These are phyloP conservation scores for Raffaelea deltoideospora DNA, from an alignment of 2,329 filamentous ascomycete genomes.

Conservation along the genomic window DNA sequence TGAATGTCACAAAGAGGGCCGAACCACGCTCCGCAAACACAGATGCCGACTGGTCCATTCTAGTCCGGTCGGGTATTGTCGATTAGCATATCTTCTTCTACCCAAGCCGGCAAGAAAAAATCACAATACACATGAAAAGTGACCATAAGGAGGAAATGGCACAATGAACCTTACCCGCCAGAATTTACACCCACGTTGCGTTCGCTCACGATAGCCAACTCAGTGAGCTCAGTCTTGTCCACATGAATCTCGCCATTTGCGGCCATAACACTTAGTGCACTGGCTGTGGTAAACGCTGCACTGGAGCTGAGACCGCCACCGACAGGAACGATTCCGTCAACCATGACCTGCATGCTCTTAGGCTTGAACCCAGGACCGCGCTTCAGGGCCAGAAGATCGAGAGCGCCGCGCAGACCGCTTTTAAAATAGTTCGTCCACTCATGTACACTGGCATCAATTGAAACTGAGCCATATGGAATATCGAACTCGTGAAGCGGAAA, in stretches of 20 bases:
- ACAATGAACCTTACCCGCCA: slow-evolving; percentile 50
- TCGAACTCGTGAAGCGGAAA: slow-evolving; percentile 65
- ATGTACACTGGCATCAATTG: slow-evolving; percentile 67
- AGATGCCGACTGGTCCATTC: slow-evolving; percentile 95
- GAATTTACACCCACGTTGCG: slow-evolving; percentile 91
- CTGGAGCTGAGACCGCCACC: slow-evolving; percentile 88
- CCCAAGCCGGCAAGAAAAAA: not conserved
- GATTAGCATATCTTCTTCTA: no score
- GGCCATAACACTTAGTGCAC: slow-evolving; percentile 72
- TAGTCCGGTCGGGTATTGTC: slow-evolving; percentile 22
- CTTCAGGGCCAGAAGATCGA: slow-evolving; percentile 61
- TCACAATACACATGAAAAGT: not conserved
- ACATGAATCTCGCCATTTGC: slow-evolving; percentile 67
- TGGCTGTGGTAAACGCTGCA: slow-evolving; percentile 84
- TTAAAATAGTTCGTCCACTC: slow-evolving; percentile 99
- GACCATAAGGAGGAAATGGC: not conserved
- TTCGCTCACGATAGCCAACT: slow-evolving; percentile 89
- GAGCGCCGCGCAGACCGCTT: slow-evolving; percentile 68
- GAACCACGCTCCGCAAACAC: slow-evolving; percentile 80
- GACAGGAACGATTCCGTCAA: slow-evolving; percentile 83
- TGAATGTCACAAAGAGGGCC: slow-evolving; percentile 82
- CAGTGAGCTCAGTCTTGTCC: slow-evolving; percentile 82
- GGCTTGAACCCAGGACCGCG: slow-evolving; percentile 45
- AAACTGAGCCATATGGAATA: slow-evolving; percentile 47
- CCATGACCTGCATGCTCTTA: slow-evolving; percentile 69